Evolutionary conservation across 2,329 filamentous ascomycete genomes (phyloP), one percentile per base, ranked within the genome.

Genomic region (Sclerotinia nivalis): DNA sequence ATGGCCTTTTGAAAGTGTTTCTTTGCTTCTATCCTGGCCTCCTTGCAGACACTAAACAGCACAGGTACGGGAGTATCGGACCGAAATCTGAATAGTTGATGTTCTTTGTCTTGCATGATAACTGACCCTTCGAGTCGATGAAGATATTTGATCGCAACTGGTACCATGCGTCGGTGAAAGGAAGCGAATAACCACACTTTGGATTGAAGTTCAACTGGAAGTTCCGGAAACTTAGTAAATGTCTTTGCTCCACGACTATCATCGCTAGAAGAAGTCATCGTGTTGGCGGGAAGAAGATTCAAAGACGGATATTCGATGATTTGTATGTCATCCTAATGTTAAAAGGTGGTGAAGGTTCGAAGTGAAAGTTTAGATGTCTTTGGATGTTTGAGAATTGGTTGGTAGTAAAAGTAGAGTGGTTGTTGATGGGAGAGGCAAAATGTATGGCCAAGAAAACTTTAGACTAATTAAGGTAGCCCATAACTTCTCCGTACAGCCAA

Each of bases 11-110:
- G 54, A 10, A 43, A 55, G 34, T 66, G 37, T 43, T 40, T 66
- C 50, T 28, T 50, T 9, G 49, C 34, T 50, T 66, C 49, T 6
- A 2, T 2, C 20, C 62, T 43, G 4, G 49, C 10, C 20, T n/a
- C 62, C 45, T 18, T 43, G 1, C 62, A 66, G 37, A 66, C 62
- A 40, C 34, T 66, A 28, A 66, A 55, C 8, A 66, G n/a, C 2
- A 18, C n/a, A 20, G 62, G 62, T 13, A 55, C 13, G 6, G 62
- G 62, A 22, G 18, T 66, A 13, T 52, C 49, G n/a, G n/a, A 54
- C n/a, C 50, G n/a, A 15, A 52, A 66, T 43, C 62, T 66, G 47
- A 40, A 28, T 3, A 66, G n/a, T 5, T 13, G 45, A 15, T 37
- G 6, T 9, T 34, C 8, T n/a, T 34, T 2, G 3, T 22, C 18